A percentile compares a stretch with the other conserved stretches of the same genome.
phyloP scores from a whole-genome alignment of 805 yeast species.

The Lachancea lanzarotensis region DNA sequence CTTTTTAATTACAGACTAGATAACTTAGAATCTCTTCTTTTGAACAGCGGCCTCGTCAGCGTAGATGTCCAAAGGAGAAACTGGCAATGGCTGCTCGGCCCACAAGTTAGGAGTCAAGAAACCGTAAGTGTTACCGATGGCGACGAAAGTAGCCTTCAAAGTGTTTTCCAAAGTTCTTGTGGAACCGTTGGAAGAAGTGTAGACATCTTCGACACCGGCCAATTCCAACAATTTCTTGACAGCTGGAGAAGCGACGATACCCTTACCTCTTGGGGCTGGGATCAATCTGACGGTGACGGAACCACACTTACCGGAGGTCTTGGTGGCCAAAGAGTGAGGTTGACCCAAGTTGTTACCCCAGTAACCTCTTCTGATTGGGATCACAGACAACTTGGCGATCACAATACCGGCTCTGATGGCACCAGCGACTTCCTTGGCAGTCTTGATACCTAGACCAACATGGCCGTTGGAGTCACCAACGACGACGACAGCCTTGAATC shows the following conservation, averaged over 20 bases:
- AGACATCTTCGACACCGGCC: slow-evolving; percentile 99
- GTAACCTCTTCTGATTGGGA: slow-evolving; percentile 99
- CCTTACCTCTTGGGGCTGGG: slow-evolving; percentile 99
- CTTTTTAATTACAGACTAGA: slow-evolving; percentile 2
- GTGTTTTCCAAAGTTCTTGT: slow-evolving; percentile 99
- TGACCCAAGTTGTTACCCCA: slow-evolving; percentile 99
- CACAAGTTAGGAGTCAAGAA: slow-evolving; percentile 99
- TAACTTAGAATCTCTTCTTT: slow-evolving; percentile 67
- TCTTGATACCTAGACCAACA: slow-evolving; percentile 99
- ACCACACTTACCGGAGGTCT: slow-evolving; percentile 99
- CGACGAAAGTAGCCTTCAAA: slow-evolving; percentile 98
- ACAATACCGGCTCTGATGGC: slow-evolving; percentile 99
- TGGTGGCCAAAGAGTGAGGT: slow-evolving; percentile 97
- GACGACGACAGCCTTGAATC: slow-evolving; percentile 99
- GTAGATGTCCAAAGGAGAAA: slow-evolving; percentile 93
- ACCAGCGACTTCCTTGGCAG: slow-evolving; percentile 99
- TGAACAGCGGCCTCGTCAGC: slow-evolving; percentile 72
- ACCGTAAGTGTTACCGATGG: slow-evolving; percentile 99
- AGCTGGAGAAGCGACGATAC: slow-evolving; percentile 99
- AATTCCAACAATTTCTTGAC: slow-evolving; percentile 98
- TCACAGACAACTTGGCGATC: slow-evolving; percentile 97
- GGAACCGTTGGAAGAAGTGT: slow-evolving; percentile 97
- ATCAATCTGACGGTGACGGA: slow-evolving; percentile 97
- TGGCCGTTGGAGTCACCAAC: slow-evolving; percentile 99
- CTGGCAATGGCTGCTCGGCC: slow-evolving; percentile 75